A percentile compares a stretch with the other conserved stretches of the same genome.
These are phyloP conservation scores for Phytophthora colocasiae DNA, from an alignment of 352 stramenopile genomes.

Conservation along the genomic window DNA sequence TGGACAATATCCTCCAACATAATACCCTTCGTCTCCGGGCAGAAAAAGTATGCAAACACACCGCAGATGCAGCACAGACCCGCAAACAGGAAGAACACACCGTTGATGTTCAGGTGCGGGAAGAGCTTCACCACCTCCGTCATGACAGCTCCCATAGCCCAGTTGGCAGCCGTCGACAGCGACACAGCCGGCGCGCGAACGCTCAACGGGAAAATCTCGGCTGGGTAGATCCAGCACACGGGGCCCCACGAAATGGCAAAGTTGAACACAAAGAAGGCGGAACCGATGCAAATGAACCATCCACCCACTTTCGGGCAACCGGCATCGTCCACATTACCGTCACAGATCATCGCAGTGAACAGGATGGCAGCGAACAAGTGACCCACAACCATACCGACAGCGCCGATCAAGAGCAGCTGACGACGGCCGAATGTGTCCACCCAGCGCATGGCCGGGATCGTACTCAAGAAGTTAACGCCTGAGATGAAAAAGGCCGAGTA, in stretches of 20 bases:
- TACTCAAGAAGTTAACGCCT: constrained; percentile 43
- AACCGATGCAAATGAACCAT: constrained; percentile 14
- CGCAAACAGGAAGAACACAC: no score
- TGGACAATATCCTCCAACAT: constrained; percentile 12
- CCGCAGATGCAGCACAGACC: no score
- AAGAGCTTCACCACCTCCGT: constrained; percentile 33
- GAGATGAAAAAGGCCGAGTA: constrained; percentile 22
- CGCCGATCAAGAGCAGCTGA: constrained; percentile 45
- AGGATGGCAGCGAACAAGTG: constrained; percentile 47
- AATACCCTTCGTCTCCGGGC: no score
- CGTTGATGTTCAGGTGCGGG: constrained; percentile 27
- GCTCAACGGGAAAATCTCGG: constrained; percentile 54
- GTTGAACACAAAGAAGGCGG: constrained; percentile 11
- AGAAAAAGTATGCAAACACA: no score
- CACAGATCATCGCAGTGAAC: constrained; percentile 38
- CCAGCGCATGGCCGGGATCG: constrained; percentile 47
- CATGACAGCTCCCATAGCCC: constrained; percentile 47
- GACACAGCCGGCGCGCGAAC: constrained; percentile 23
- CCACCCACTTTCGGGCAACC: constrained; percentile 37
- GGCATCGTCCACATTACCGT: constrained; percentile 36
- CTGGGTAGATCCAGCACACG: constrained; percentile 57
- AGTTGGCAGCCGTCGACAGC: constrained; percentile 35
- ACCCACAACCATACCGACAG: constrained; percentile 50
- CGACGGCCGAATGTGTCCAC: constrained; percentile 50
- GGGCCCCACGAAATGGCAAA: constrained; percentile 14